These are phyloP conservation scores for Globisporangium alternatum DNA, from an alignment of 352 stramenopile genomes.

Conservation along the genomic window DNA sequence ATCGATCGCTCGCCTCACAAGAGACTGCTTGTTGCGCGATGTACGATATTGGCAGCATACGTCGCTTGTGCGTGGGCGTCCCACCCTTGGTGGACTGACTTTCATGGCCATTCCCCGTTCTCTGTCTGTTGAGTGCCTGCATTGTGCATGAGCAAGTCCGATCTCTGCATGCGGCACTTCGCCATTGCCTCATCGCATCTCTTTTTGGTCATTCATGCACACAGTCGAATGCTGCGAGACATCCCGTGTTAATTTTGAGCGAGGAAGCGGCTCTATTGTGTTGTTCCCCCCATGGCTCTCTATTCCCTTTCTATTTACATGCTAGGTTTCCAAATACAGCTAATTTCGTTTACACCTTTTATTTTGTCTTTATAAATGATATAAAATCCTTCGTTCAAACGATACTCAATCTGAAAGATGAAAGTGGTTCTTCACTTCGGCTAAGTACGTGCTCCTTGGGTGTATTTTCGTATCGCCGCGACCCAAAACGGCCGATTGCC, in stretches of 20 bases:
- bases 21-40: neutral
- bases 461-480: constrained; percentile 4
- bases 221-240: neutral
- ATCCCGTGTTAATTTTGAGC: neutral
- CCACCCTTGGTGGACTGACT: neutral
- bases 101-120: neutral
- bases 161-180: neutral
- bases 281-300: neutral
- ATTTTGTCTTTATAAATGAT: neutral
- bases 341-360: neutral
- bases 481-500: constrained; percentile 5
- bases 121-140: neutral
- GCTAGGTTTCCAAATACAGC: neutral
- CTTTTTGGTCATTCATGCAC: neutral
- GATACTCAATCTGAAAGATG: neutral
- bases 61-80: neutral
- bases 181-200: neutral
- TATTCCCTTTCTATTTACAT: neutral
- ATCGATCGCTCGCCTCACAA: neutral
- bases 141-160: neutral
- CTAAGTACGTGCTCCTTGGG: neutral
- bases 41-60: neutral
- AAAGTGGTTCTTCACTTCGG: neutral
- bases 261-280: neutral
- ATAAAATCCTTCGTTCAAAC: neutral